phyloP scores from a whole-genome alignment of 176 grass and related monocot genomes.

The Saccharum officinarum region DNA sequence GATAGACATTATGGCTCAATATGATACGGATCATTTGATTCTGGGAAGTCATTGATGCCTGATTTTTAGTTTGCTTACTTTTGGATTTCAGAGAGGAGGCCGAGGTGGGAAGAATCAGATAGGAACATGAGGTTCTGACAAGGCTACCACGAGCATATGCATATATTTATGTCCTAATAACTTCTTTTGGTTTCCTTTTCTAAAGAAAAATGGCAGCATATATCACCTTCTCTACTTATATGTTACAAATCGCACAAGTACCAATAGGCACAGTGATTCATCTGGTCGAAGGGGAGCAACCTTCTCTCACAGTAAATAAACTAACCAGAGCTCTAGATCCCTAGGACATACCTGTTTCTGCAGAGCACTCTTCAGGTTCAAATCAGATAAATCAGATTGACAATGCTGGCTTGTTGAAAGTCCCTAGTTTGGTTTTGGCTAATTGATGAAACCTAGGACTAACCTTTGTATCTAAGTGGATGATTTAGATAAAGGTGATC shows the following conservation, averaged over 20 bases:
- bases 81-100: slow-evolving; percentile 62
- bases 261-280: slow-evolving; percentile 91
- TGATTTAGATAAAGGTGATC: no score
- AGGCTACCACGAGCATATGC: slow-evolving; percentile 36
- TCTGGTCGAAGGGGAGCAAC: slow-evolving; percentile 59
- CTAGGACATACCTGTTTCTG: slow-evolving; percentile 64
- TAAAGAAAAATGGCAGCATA: no score
- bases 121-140: slow-evolving; percentile 61
- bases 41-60: slow-evolving; percentile 14
- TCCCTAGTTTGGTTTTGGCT: no score
- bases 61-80: slow-evolving; percentile 5
- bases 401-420: no score
- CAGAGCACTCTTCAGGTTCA: slow-evolving; percentile 30
- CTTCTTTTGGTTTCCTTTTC: neutral
- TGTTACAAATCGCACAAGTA: slow-evolving; percentile 60
- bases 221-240: slow-evolving; percentile 3
- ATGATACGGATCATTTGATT: neutral
- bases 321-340: slow-evolving; percentile 43
- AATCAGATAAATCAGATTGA: no score
- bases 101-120: slow-evolving; percentile 66
- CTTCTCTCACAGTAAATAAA: slow-evolving; percentile 49
- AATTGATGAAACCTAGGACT: no score
- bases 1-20: neutral
- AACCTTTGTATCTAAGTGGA: no score
- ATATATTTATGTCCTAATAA: neutral